Conservation (phyloP, 371 early-diverging fungal species). For the Entomophthora muscae region DNA sequence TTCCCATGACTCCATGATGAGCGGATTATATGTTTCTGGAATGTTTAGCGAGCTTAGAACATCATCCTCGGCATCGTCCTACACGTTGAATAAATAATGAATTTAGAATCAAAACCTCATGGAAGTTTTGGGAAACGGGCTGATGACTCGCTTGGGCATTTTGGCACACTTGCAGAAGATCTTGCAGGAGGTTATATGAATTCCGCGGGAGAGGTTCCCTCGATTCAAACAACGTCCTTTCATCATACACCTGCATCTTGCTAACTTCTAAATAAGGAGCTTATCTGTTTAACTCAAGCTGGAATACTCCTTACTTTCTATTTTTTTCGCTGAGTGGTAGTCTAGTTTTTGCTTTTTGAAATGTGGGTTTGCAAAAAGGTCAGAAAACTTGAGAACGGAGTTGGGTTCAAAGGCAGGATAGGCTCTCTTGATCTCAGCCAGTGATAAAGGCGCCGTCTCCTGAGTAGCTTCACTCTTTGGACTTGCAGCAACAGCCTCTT, state of each 20-base stretch:
- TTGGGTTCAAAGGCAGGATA: conserved; percentile 46
- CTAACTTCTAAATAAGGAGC: not conserved
- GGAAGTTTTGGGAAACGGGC: not conserved
- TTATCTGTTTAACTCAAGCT: not conserved
- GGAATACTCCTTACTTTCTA: not conserved
- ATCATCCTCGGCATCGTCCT: conserved; percentile 11
- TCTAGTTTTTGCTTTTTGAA: not conserved
- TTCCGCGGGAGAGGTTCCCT: not conserved
- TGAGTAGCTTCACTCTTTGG: not conserved
- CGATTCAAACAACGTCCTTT: not conserved
- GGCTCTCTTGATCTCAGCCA: conserved; percentile 25
- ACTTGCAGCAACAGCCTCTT: conserved; percentile 5
- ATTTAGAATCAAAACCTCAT: not conserved
- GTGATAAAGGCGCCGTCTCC: not conserved
- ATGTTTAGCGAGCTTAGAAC: conserved; percentile 14
- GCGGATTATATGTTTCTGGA: conserved; percentile 26
- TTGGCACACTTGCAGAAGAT: not conserved
- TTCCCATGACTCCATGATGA: conserved; percentile 70
- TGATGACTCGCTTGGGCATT: not conserved
- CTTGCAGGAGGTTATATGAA: not conserved
- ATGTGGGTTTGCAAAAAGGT: conserved; percentile 30
- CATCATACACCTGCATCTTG: not conserved
- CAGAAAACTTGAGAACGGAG: conserved; percentile 42
- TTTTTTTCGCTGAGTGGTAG: not conserved
- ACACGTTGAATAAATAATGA: not conserved